Conservation (phyloP, 2,329 filamentous ascomycete species). For the Diaporthe ampelina region DNA sequence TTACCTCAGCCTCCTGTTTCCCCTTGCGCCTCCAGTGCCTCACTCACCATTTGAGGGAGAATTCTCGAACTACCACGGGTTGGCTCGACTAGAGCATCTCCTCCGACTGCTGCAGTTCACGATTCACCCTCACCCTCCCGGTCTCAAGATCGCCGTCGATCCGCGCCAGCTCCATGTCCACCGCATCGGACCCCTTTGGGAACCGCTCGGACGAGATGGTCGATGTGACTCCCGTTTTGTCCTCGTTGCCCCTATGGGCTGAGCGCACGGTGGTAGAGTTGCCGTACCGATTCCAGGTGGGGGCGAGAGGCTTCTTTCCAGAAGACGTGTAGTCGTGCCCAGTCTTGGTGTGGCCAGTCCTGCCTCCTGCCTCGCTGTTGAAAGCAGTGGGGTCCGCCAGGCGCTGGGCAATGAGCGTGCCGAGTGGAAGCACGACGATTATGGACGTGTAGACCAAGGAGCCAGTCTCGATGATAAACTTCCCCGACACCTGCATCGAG, state of each 20-base stretch:
- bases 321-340: constrained; percentile 24
- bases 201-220: constrained; percentile 35
- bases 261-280: constrained; percentile 38
- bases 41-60: not conserved
- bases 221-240: constrained; percentile 42
- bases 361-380: constrained; percentile 34
- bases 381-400: constrained; percentile 51
- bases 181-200: constrained; percentile 45
- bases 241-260: constrained; percentile 28
- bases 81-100: constrained; percentile 47
- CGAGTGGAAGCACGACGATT: constrained; percentile 65
- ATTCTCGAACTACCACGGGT: not conserved
- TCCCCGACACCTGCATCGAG: constrained; percentile 59
- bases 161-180: constrained; percentile 52
- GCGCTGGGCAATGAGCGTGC: constrained; percentile 65
- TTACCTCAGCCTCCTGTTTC: not conserved
- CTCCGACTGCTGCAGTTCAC: constrained; percentile 50
- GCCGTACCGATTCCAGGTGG: constrained; percentile 37
- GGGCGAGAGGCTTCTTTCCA: constrained; percentile 39
- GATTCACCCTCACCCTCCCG: constrained; percentile 48
- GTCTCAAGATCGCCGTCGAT: constrained; percentile 46
- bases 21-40: not conserved
- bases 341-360: constrained; percentile 40
- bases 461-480: constrained; percentile 62
- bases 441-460: constrained; percentile 65